These are phyloP conservation scores for Cyberlindnera veronae DNA, from an alignment of 805 yeast genomes.

Conservation along the genomic window DNA sequence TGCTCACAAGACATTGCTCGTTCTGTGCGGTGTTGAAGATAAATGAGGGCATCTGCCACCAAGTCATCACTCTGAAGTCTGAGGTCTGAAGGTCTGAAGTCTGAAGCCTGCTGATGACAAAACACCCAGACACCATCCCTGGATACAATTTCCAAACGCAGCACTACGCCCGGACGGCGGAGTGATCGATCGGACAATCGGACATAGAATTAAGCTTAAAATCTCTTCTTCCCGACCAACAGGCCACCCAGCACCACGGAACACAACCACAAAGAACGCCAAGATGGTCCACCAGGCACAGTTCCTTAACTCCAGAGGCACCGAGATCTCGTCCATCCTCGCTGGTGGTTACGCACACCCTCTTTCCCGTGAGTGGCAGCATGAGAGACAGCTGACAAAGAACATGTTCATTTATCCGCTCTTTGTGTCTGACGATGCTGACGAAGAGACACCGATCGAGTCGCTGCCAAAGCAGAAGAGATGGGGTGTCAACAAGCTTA, in stretches of 20 bases:
- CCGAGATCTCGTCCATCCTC: constrained; percentile 68
- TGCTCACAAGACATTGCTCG: constrained; percentile 37
- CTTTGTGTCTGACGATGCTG: constrained; percentile 75
- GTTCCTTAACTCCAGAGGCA: constrained; percentile 53
- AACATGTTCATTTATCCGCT: constrained; percentile 91
- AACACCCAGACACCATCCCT: no score
- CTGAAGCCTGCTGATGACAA: no score
- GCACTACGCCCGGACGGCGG: no score
- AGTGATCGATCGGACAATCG: no score
- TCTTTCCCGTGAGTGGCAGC: constrained; percentile 86
- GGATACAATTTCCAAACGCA: no score
- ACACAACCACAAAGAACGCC: no score
- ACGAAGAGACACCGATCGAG: constrained; percentile 71
- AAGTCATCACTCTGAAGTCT: no score
- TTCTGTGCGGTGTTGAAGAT: not conserved
- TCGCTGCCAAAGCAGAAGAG: constrained; percentile 87
- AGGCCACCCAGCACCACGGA: no score
- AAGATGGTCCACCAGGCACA: constrained; percentile 66
- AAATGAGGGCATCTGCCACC: not conserved
- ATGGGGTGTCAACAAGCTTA: constrained; percentile 75
- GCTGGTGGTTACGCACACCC: constrained; percentile 97
- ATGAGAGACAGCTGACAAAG: constrained; percentile 76
- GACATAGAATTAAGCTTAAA: no score
- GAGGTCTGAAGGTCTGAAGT: no score
- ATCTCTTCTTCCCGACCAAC: no score